Percentiles rank a stretch among this genome's conserved stretches.
phyloP scores from a whole-genome alignment of 208 protist genomes.

The Porcisia deanei region DNA sequence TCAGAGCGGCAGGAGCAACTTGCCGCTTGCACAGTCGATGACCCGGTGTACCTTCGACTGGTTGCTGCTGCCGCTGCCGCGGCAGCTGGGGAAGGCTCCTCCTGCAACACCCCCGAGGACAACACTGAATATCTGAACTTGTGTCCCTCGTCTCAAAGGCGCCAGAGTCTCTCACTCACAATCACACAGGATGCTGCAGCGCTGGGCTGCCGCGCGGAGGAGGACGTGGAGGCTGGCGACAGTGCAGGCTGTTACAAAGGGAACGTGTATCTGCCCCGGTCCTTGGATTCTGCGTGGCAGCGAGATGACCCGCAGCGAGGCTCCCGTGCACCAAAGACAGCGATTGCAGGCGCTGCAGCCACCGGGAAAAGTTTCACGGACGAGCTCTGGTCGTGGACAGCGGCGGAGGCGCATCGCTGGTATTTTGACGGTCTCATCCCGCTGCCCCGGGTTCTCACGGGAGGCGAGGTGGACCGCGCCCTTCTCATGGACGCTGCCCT shows the following conservation, averaged over 20 bases:
- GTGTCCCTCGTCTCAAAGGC: neutral
- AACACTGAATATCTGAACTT: neutral
- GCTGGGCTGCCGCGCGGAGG: neutral
- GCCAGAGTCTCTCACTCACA: neutral
- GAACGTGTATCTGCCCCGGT: neutral
- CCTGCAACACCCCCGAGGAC: neutral
- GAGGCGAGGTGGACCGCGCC: constrained; percentile 9
- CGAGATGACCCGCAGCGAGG: constrained; percentile 17
- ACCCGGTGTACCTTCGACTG: neutral
- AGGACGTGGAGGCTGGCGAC: neutral
- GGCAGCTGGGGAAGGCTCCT: neutral
- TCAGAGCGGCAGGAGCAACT: constrained; percentile 10
- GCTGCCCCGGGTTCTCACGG: constrained; percentile 19
- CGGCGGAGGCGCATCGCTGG: constrained; percentile 27
- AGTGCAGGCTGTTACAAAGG: neutral
- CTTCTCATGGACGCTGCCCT: constrained; percentile 15
- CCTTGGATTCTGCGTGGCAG: constrained; percentile 15
- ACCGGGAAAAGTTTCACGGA: constrained; percentile 6
- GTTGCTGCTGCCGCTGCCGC: constrained; percentile 8
- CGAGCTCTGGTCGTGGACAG: constrained; percentile 24
- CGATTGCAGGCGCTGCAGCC: neutral
- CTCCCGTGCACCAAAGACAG: neutral
- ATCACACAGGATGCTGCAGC: neutral
- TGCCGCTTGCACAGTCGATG: constrained; percentile 21
- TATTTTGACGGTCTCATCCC: constrained; percentile 22